Conservation (phyloP, 2,329 filamentous ascomycete genomes). For the Alternaria ventricosa region DNA sequence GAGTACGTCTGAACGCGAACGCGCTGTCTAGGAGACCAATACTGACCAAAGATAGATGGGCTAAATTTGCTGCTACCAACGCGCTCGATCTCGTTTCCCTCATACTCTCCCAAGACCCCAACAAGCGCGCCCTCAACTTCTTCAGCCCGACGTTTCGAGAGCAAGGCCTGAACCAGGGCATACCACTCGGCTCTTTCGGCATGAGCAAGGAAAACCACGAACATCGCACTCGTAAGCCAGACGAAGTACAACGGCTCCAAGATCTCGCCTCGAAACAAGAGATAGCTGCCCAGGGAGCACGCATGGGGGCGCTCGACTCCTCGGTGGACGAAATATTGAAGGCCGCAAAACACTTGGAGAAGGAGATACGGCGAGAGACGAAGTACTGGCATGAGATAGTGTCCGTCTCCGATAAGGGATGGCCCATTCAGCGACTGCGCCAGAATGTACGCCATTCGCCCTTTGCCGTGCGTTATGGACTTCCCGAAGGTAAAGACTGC, state of each 20-base stretch:
- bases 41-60: conserved; percentile 33
- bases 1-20: conserved; percentile 56
- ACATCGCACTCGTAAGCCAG: conserved; percentile 22
- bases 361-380: conserved; percentile 79
- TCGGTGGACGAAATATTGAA: conserved; percentile 76
- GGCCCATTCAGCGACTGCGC: conserved; percentile 67
- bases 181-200: conserved; percentile 48
- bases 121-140: conserved; percentile 31
- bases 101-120: conserved; percentile 38
- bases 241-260: conserved; percentile 42
- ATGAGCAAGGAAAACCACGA: conserved; percentile 32
- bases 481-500: conserved; percentile 69
- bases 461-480: conserved; percentile 87
- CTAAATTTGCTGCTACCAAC: conserved; percentile 39
- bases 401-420: conserved; percentile 80
- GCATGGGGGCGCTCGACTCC: conserved; percentile 76
- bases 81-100: conserved; percentile 44
- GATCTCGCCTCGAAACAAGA: conserved; percentile 49
- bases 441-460: conserved; percentile 68
- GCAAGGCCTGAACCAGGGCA: conserved; percentile 28
- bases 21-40: conserved; percentile 50
- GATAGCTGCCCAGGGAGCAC: conserved; percentile 70
- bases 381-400: conserved; percentile 90
- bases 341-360: conserved; percentile 74
- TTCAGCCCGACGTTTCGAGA: conserved; percentile 39